A percentile compares a stretch with the other conserved stretches of the same genome.
Evolutionary conservation across 208 protist species (phyloP).

Genomic region (Trichomonas tenax): DNA sequence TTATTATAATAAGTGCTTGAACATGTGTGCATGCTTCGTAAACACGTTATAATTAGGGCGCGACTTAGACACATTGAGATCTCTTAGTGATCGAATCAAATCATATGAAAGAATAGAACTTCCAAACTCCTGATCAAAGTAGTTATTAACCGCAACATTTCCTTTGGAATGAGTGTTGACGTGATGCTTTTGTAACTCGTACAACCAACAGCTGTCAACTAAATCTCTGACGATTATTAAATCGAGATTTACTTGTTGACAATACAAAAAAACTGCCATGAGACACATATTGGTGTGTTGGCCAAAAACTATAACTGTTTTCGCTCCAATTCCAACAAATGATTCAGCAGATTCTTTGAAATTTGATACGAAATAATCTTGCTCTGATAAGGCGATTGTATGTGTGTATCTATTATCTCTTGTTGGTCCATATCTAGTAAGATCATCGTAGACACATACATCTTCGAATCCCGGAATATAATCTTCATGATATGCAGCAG

Average conservation of each 20-base stretch:
- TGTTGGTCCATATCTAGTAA: not conserved
- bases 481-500: not conserved
- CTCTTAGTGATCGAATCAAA: not conserved
- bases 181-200: not conserved
- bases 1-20: not conserved
- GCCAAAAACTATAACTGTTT: not conserved
- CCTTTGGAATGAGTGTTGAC: not conserved
- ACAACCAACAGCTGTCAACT: not conserved
- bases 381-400: not conserved
- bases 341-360: not conserved
- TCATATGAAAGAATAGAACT: not conserved
- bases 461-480: not conserved
- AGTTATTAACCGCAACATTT: not conserved
- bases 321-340: not conserved
- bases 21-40: not conserved
- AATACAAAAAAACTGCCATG: not conserved
- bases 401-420: not conserved
- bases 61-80: too few species aligned
- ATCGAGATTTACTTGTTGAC: not conserved
- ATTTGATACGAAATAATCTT: not conserved
- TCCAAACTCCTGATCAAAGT: not conserved
- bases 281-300: not conserved
- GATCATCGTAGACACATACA: not conserved
- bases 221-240: not conserved
- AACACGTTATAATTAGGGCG: not conserved